Conservation (phyloP, 441 rosid genomes). For the Croton laevigatus region DNA sequence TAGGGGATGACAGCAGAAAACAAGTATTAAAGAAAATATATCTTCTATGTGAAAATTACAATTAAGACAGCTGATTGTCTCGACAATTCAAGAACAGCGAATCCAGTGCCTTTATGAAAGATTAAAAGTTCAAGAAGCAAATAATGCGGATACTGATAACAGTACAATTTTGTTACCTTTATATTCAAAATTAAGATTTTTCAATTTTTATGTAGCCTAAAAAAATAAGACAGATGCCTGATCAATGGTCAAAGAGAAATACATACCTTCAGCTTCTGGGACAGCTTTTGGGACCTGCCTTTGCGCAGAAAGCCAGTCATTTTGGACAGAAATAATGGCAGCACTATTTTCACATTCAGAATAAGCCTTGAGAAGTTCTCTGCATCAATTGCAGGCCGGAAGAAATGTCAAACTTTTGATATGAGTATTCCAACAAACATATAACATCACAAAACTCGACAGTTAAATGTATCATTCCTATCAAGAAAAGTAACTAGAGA, state of each 20-base stretch:
- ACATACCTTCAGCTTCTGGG: slow-evolving; percentile 53
- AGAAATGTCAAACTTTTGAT: background rate
- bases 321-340: slow-evolving; percentile 75
- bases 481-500: background rate
- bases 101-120: background rate
- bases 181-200: background rate
- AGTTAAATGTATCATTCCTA: background rate
- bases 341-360: slow-evolving; percentile 75
- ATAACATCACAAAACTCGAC: background rate
- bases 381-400: slow-evolving; percentile 26
- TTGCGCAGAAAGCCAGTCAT: slow-evolving; percentile 83
- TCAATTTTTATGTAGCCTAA: background rate
- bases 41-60: background rate
- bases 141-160: background rate
- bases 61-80: background rate
- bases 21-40: background rate
- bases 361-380: slow-evolving; percentile 83
- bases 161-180: background rate
- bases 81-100: background rate
- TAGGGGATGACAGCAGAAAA: background rate
- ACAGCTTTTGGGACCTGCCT: slow-evolving; percentile 49
- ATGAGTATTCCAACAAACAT: background rate
- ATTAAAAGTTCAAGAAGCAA: background rate
- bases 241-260: background rate
- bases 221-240: background rate